Evolutionary conservation across 495 filamentous ascomycete genomes (phyloP), one percentile per base, ranked within the genome.

Genomic region (Poronia punctata): DNA sequence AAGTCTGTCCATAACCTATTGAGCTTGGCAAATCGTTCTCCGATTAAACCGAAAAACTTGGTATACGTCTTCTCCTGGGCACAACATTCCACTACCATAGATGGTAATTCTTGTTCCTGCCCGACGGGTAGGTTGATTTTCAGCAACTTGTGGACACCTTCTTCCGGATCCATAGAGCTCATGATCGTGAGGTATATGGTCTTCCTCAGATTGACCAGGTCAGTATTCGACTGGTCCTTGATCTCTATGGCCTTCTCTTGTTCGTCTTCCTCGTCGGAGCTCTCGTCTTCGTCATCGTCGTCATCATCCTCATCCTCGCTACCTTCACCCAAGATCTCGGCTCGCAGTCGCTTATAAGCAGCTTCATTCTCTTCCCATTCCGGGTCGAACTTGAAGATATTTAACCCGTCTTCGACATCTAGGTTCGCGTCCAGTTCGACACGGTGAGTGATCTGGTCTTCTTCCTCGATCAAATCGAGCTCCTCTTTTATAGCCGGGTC

Each of bases 101-200:
- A 88, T 7, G 88, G 86, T 36, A 99, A 69, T 56, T 97, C 92
- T 3, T 80, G 67, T 60, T 99, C 92, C 53, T 89, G 74, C 12
- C 92, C 93, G n/a, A 73, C 60, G 3, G 92, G 93, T 15, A 99
- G 70, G 35, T 79, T 84, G 54, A 97, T 66, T 71, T 89, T 90
- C 82, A 94, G 87, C 45, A 94, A 67, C 63, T 95, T 96, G 68
- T 98, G 92, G 48, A 83, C 86, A 39, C 82, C 84, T 78, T 97
- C 93, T 71, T 97, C 90, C 33, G 94, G 93, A 35, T 90, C 87
- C 38, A 87, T 82, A 52, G 82, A 88, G 27, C 84, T 90, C 85
- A 94, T 95, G 60, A 98, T 94, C 7, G 88, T 97, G 40, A 99
- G 70, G 56, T 99, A 99, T 45, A 99, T 97, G 0, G 86, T 94